Base-by-base conservation (phyloP, 192 early-diverging fungal genomes). In the Podila epigama region DNA sequence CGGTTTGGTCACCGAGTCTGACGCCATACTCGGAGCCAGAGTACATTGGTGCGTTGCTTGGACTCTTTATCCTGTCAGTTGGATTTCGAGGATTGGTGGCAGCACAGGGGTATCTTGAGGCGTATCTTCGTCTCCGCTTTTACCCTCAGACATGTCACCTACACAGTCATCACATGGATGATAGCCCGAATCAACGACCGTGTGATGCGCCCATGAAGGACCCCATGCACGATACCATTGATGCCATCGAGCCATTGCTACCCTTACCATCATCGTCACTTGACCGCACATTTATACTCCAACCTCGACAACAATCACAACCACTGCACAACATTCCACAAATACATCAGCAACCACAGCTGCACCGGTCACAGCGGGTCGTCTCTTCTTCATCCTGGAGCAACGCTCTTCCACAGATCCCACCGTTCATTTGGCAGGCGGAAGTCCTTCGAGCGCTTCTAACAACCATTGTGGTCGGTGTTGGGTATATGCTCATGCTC, bases 401-500 rank as follows among this genome's bases (percentile, higher is more conserved):
- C 5, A 16, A 27, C 22, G 25, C 63, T n/a, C 42, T 79, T 11
- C 85, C 85, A 11, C 59, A 55, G 20, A 70, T 75, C 4, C 85
- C 81, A 48, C 59, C 70, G 13, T 86, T 86, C 37, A 51, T 68
- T 22, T 86, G 85, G 85, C 60, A 52, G 15, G 72, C 63, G 10
- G 85, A 86, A n/a, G 51, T 79, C 5, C 34, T 73, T 16, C 66
- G 85, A n/a, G 82, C 81, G n/a, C 34, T 82, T 5, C 25, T 86
- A 4, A 79, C 79, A 3, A 70, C 83, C 3, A 40, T 69, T 1
- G 63, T 77, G 1, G 37, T 79, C 7, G 82, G 75, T 0, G 35
- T 84, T 20, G 80, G 81, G 25, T 84, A 86, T 34, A 58, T 86
- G 60, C 75, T 86, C 40, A 86, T 86, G 85, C 60, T 86, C 41